phyloP scores from a whole-genome alignment of 495 filamentous ascomycete genomes.

The Polyplosphaeria fusca region DNA sequence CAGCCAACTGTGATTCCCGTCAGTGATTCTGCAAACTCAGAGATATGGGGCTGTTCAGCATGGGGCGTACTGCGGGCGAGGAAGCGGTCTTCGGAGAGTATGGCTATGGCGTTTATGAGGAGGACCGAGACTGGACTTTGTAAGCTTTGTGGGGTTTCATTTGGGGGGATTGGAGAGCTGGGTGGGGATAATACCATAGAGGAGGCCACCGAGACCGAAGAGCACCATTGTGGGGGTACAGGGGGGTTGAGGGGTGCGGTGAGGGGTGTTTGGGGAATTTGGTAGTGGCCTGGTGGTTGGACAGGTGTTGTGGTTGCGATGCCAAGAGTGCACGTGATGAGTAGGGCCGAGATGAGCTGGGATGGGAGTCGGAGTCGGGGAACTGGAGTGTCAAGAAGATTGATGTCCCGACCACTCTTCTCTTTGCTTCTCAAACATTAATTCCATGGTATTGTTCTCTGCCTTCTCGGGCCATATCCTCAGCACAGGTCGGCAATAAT shows the following conservation, averaged over 20 bases:
- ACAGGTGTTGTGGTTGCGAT: not conserved
- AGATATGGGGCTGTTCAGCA: no score
- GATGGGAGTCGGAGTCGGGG: no score
- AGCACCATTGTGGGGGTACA: constrained; percentile 52
- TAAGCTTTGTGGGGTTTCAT: constrained; percentile 6
- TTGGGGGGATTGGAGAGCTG: constrained; percentile 2
- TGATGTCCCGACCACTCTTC: no score
- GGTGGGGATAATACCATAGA: constrained; percentile 56
- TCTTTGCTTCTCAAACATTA: no score
- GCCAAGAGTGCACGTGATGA: not conserved
- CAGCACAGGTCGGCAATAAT: no score
- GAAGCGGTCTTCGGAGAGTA: constrained; percentile 97
- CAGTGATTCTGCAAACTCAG: no score
- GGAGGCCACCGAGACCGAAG: constrained; percentile 66
- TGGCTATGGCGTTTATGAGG: constrained; percentile 87
- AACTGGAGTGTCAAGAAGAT: no score
- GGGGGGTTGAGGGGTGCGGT: not conserved
- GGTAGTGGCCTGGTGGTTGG: not conserved
- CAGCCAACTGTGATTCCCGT: constrained; percentile 76
- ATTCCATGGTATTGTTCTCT: no score
- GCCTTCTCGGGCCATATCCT: no score
- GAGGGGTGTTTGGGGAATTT: not conserved
- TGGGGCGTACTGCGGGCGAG: constrained; percentile 85
- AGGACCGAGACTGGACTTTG: constrained; percentile 81
- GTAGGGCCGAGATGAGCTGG: no score